Evolutionary conservation across 164 flowering plant genomes (phyloP).

Genomic region (Piper longum): DNA sequence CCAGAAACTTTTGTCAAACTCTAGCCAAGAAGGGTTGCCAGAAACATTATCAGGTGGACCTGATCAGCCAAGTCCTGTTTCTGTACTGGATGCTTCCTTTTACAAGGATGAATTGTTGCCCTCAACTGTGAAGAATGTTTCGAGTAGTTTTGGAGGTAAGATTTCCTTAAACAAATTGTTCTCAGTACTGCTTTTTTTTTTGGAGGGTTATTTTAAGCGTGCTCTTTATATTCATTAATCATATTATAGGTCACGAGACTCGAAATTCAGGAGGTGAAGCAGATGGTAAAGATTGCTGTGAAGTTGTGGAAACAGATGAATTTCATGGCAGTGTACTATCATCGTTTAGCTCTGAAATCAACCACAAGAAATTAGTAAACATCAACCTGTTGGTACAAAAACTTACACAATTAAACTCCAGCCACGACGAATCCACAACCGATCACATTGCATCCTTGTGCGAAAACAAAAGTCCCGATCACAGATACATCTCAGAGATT

Average conservation of each 20-base stretch:
- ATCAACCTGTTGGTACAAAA: conserved; percentile 29
- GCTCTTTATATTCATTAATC: conserved; percentile 1
- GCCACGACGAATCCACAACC: conserved; percentile 18
- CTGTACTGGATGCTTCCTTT: conserved; percentile 56
- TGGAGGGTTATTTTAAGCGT: not conserved
- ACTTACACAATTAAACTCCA: conserved; percentile 19
- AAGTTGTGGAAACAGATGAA: conserved; percentile 7
- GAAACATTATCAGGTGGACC: conserved; percentile 22
- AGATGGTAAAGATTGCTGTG: conserved; percentile 25
- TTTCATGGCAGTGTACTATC: conserved; percentile 9
- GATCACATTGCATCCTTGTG: conserved; percentile 20
- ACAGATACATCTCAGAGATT: conserved; percentile 55
- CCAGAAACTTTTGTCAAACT: conserved; percentile 25
- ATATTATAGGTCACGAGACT: conserved; percentile 24
- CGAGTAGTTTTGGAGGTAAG: conserved; percentile 45
- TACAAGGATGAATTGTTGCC: conserved; percentile 60
- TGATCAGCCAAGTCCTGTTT: conserved; percentile 97
- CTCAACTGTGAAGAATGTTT: conserved; percentile 59
- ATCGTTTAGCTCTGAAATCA: conserved; percentile 14
- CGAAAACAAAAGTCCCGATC: conserved; percentile 33
- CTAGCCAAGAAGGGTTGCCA: conserved; percentile 16
- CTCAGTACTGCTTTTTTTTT: not conserved
- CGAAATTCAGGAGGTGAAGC: conserved; percentile 13
- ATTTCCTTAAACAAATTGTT: not conserved
- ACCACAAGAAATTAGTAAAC: conserved; percentile 29